Evolutionary conservation across 495 filamentous ascomycete species (phyloP), one percentile per base, ranked within the genome.

Genomic region (Podospora pseudocomata): DNA sequence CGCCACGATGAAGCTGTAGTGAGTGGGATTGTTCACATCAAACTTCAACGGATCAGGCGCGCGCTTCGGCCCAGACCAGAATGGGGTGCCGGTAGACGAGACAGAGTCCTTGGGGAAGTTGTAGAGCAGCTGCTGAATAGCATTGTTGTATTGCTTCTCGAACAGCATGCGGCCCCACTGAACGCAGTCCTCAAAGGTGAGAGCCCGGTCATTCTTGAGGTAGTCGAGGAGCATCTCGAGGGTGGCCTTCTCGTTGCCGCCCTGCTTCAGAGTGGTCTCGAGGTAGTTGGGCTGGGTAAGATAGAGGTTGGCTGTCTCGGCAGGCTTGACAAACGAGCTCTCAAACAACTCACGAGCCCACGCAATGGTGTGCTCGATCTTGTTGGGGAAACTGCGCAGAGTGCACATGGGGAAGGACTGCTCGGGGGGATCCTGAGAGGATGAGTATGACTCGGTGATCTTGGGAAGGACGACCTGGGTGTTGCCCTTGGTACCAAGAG

Each of bases 391-490:
- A 83, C 93, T 97, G 68, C 93, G 87, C 65, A 99, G 83, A 4
- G 96, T 99, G 78, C 96, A 99, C 92, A 97, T 97, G 2, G 96
- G 96, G 87, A 98, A 97, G 0, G 93, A 96, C 80, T 97, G 92
- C 84, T 99, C 96, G 1, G 96, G 96, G 2, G 96, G 96, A 81
- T 99, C 96, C 74, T 97, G 96, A 5, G 95, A 98, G 71, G 93
- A 97, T 3, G 96, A 97, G 80, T 99, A 99, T 0, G 95, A 97
- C 81, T 99, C 96, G 6, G 96, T 98, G 68, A 97, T 80, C 68
- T 84, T 83, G 9, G 96, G 95, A 63, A 99, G 86, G 66, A 99
- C 86, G 65, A 98, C 95, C 76, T 99, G 96, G 13, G 90, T 94
- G 80, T 99, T 99, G 73, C 96, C 96, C 84, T 99, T 99, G 49